Base-by-base conservation (phyloP, 495 filamentous ascomycete genomes). In the Pseudomonodictys pantanalensis region DNA sequence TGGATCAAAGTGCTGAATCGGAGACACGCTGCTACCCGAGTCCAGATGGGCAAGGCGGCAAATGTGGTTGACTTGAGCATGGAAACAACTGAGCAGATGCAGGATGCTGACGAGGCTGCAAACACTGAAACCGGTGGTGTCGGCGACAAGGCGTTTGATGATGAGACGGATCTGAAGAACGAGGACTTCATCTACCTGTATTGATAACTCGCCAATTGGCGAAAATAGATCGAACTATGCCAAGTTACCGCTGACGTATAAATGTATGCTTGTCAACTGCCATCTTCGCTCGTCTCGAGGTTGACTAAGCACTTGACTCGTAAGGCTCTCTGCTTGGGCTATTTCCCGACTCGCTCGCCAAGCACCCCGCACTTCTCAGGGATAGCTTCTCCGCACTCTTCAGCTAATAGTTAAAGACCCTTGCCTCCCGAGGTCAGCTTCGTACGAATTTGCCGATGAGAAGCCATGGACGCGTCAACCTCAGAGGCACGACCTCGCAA, bases 1-100 rank as follows among this genome's bases (percentile, higher is more conserved):
- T 80, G 79, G 50, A 65, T 85, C 10, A 69, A 56, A 22, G 53
- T 77, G 33, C 67, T 84, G 17, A 85, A 85, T 64, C 75, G 74
- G 33, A 73, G 71, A 38, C 81, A 85, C 43, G 77, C 79, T 24
- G 72, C 69, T 32, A 71, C 64, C 23, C 71, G 82, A 22, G 76
- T 75, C 11, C 68, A 67, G 11, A 63, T 81, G 50, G 82, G 82
- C 17, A 85, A 85, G 64, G 60, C 70, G 4, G 68, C 62, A 6
- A 29, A 66, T 11, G 30, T 68, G 3, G 54, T 68, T 9, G 69
- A 72, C 55, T 26, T 61, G 20, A 62, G 55, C 24, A 72, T 72
- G 69, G 58, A 66, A 52, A 54, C 32, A 2, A 62, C 23, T 10
- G 41, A 55, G 28, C 28, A 60, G 39, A 54, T 65, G 46, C 26